Conservation (phyloP, 2,329 filamentous ascomycete genomes). For the Ophiocordyceps camponoti-floridani region DNA sequence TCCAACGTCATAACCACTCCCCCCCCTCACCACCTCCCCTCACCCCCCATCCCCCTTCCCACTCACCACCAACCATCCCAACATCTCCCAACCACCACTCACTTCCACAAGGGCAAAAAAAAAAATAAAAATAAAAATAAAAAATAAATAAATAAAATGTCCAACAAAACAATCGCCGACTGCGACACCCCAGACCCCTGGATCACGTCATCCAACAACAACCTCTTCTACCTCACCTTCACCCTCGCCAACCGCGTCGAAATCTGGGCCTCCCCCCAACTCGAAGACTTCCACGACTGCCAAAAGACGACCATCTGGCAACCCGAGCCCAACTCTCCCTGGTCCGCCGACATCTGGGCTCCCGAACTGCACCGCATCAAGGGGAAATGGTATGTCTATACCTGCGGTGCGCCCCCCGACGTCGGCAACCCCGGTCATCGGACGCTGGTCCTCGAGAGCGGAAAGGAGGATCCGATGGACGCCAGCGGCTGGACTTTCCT, state of each 20-base stretch:
- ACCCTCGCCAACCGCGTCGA: constrained; percentile 16
- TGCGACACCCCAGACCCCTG: constrained; percentile 14
- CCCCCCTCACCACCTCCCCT: no score
- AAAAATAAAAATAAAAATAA: neutral
- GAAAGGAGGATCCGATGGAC: constrained; percentile 3
- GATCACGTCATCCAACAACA: constrained; percentile 9
- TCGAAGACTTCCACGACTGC: constrained; percentile 12
- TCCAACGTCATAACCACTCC: no score
- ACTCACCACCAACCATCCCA: no score
- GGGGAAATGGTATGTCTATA: constrained; percentile 9
- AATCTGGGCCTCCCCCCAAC: constrained; percentile 12
- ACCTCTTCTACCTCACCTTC: constrained; percentile 13
- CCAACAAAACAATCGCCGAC: constrained; percentile 9
- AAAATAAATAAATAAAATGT: constrained; percentile 7
- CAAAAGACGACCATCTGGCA: constrained; percentile 10
- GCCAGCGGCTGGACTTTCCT: constrained; percentile 3
- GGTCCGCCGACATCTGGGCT: constrained; percentile 8
- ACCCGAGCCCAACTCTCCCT: constrained; percentile 4
- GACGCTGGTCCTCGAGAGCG: constrained; percentile 2
- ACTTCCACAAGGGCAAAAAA: no score
- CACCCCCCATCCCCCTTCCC: no score
- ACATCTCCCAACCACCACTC: no score
- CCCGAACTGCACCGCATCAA: constrained; percentile 7
- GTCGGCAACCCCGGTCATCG: constrained; percentile 1
- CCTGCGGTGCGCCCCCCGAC: constrained; percentile 1